A percentile compares a stretch with the other conserved stretches of the same genome.
Conservation (phyloP, 768 basidiomycete genomes). For the Rubroboletus satanas region DNA sequence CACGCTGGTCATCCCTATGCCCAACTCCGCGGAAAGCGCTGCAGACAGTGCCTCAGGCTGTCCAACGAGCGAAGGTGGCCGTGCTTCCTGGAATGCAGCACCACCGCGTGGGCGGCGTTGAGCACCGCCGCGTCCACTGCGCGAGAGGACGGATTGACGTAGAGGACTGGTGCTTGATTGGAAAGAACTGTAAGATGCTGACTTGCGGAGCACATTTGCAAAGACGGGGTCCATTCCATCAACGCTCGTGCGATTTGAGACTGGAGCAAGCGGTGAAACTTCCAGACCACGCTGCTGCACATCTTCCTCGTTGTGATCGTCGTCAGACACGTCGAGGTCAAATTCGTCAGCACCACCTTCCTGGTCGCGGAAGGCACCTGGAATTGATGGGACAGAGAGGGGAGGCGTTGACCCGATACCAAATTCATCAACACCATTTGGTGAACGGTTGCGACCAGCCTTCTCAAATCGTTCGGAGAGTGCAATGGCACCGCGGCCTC, state of each 20-base stretch:
- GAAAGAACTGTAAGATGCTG: conserved; percentile 40
- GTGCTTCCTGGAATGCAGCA: conserved; percentile 62
- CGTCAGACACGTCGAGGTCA: conserved; percentile 25
- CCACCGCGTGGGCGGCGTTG: conserved; percentile 60
- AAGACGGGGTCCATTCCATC: conserved; percentile 88
- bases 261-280: conserved; percentile 36
- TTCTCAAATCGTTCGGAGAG: conserved; percentile 62
- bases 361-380: conserved; percentile 28
- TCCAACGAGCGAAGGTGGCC: conserved; percentile 68
- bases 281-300: conserved; percentile 24
- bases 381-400: conserved; percentile 30
- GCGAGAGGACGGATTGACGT: conserved; percentile 52
- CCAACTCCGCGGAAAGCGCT: conserved; percentile 68
- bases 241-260: conserved; percentile 65
- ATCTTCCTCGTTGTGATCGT: conserved; percentile 24
- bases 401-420: conserved; percentile 24
- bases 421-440: conserved; percentile 33
- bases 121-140: conserved; percentile 46
- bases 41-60: conserved; percentile 68
- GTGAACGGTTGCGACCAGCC: conserved; percentile 51
- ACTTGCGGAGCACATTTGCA: conserved; percentile 70
- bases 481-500: conserved; percentile 50
- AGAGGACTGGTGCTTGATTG: conserved; percentile 54
- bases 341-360: conserved; percentile 17
- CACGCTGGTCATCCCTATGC: conserved; percentile 43